Conservation (phyloP, 441 rosid species). For the Raphanus hybrid region DNA sequence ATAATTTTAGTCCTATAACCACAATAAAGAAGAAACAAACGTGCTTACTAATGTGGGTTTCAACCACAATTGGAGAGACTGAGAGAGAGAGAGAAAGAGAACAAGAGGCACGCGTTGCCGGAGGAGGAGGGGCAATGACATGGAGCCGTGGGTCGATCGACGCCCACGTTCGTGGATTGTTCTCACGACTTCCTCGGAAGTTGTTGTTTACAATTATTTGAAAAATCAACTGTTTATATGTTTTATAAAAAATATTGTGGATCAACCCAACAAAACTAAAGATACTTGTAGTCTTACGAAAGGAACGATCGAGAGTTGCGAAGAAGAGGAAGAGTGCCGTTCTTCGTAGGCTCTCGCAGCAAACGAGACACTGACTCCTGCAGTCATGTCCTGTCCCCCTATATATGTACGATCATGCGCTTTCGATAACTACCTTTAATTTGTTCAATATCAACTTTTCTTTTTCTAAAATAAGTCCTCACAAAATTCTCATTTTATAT, state of each 20-base stretch:
- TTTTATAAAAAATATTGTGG: too few relatives aligned
- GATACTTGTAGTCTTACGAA: neutral
- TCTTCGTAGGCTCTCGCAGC: conserved; percentile 34
- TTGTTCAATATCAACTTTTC: too few relatives aligned
- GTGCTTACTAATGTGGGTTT: conserved; percentile 32
- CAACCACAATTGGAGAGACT: conserved; percentile 41
- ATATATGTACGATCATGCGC: too few relatives aligned
- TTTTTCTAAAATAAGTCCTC: too few relatives aligned
- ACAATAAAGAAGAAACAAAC: conserved; percentile 38
- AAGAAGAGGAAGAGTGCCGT: conserved; percentile 21
- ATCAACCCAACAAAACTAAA: neutral
- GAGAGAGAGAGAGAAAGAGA: conserved; percentile 41
- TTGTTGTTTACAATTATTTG: conserved; percentile 18
- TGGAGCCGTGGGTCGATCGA: conserved; percentile 74
- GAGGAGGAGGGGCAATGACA: conserved; percentile 74
- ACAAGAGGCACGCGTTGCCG: conserved; percentile 87
- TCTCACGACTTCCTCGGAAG: conserved; percentile 34
- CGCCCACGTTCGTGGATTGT: conserved; percentile 36
- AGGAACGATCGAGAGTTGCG: conserved; percentile 12
- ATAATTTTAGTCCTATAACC: neutral
- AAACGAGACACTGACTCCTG: conserved; percentile 38
- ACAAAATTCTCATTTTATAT: too few relatives aligned
- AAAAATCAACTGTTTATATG: neutral
- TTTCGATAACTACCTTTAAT: too few relatives aligned
- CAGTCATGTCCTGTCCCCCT: conserved; percentile 25